Evolutionary conservation across 2,329 filamentous ascomycete species (phyloP), one percentile per base, ranked within the genome.

Genomic region (Aureobasidium sp.): DNA sequence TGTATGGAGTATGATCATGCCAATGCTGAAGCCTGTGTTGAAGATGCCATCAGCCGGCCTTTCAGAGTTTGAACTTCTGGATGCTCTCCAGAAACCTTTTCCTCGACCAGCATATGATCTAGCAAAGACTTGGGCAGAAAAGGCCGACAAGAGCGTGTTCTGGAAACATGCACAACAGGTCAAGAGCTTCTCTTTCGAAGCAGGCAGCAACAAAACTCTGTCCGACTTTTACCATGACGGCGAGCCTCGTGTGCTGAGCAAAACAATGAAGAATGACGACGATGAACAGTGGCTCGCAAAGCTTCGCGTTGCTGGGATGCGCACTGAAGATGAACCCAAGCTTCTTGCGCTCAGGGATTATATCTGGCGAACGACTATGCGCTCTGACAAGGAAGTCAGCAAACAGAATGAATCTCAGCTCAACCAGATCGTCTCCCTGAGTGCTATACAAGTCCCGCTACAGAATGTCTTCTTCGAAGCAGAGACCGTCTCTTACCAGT

Each of bases 381-480:
- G 89, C 63, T 89, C 86, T 68, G 77, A 82, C 10, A 83, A 85
- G 3, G 78, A 81, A 42, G 69, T 71, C 67, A 69, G 64, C 69
- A 77, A 63, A 60, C 71, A 65, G 46, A 65, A 66, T 2, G 68
- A 72, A 3, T 74, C 80, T n/a, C 70, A 67, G 2, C 79, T 89
- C 63, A 89, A 88, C 65, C 82, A 82, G 55, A 84, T 96, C 13
- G 81, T 97, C 7, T 81, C 85, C 0, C 75, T 97, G 25, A 87
- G 88, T 64, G 85, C 85, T 42, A 77, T 95, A 55, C 85, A 86
- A 13, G 84, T 96, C 33, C 88, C 86, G 1, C 88, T 89, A 3
- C 90, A 96, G 69, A 97, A 90, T 0, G 87, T 99, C 1, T 88
- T 97, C 69, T 97, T 97, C 68, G 91, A 96, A 65, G 90, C 92